Conservation (phyloP, 2,329 filamentous ascomycete genomes). For the Pseudocercospora macadamiae region DNA sequence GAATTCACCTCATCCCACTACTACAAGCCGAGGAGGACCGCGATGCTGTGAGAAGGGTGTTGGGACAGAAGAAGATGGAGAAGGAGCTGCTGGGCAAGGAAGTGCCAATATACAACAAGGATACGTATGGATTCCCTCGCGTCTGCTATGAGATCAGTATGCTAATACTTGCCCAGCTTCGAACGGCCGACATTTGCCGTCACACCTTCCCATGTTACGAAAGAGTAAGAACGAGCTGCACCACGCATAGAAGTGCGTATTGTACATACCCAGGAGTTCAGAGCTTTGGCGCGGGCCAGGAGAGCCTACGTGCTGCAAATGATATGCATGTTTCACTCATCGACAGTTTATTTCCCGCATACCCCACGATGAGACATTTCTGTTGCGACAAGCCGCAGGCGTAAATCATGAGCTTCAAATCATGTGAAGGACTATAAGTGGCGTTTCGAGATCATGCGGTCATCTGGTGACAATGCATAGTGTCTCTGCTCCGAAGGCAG, state of each 20-base stretch:
- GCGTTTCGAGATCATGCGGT: too few species aligned
- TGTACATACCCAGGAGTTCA: constrained; percentile 16
- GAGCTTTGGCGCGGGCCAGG: not conserved
- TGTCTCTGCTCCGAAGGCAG: too few species aligned
- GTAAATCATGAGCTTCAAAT: not conserved
- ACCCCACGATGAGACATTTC: not conserved
- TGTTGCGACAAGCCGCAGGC: not conserved
- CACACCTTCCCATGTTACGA: constrained; percentile 63
- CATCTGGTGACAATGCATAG: too few species aligned
- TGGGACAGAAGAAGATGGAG: constrained; percentile 86
- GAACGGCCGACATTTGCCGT: constrained; percentile 79
- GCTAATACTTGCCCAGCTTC: constrained; percentile 59
- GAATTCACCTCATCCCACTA: constrained; percentile 90
- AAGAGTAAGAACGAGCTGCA: constrained; percentile 36
- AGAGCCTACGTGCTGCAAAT: not conserved
- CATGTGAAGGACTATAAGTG: too few species aligned
- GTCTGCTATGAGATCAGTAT: not conserved
- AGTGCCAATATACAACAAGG: constrained; percentile 82
- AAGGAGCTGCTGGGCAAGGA: constrained; percentile 85
- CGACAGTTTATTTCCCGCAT: not conserved
- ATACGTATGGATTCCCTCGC: constrained; percentile 65
- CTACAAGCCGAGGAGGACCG: constrained; percentile 97
- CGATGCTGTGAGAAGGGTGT: constrained; percentile 84
- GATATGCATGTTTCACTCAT: constrained; percentile 4
- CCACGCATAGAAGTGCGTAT: not conserved